Conservation (phyloP, 371 early-diverging fungal genomes). For the Syncephalastrum contaminatum region DNA sequence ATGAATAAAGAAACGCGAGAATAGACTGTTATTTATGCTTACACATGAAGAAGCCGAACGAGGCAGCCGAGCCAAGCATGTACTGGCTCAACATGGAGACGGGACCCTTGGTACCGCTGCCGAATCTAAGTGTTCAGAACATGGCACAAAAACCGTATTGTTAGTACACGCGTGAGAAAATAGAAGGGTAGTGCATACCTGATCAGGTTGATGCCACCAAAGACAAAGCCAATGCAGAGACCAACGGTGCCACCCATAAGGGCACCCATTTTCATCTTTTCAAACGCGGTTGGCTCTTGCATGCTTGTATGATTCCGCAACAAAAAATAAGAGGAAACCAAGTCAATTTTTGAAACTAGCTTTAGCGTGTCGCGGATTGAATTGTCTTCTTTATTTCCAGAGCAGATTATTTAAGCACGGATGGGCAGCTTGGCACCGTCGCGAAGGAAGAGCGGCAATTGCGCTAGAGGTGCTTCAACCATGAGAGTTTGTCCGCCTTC, state of each 20-base stretch:
- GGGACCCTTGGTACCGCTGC: slow-evolving; percentile 42
- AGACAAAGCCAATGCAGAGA: slow-evolving; percentile 78
- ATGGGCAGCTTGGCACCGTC: slow-evolving; percentile 22
- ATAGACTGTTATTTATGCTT: slow-evolving; percentile 5
- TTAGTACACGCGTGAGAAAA: too few species aligned
- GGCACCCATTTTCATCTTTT: slow-evolving; percentile 80
- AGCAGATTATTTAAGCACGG: neutral
- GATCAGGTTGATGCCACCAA: slow-evolving; percentile 70
- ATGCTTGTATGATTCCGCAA: too few species aligned
- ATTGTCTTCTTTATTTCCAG: neutral
- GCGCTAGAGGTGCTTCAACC: slow-evolving; percentile 38
- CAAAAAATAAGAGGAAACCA: too few species aligned
- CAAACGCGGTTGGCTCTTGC: slow-evolving; percentile 57
- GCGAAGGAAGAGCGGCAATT: slow-evolving; percentile 37
- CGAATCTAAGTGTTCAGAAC: slow-evolving; percentile 27
- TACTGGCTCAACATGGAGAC: slow-evolving; percentile 48
- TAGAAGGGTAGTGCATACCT: slow-evolving; percentile 38
- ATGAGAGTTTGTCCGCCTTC: slow-evolving; percentile 30
- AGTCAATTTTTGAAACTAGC: too few species aligned
- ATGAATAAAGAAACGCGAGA: neutral
- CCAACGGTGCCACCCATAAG: slow-evolving; percentile 86
- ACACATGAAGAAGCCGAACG: slow-evolving; percentile 60
- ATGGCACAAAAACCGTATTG: neutral
- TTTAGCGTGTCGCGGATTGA: neutral
- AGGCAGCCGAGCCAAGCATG: slow-evolving; percentile 55